Percentiles rank a stretch among this genome's conserved stretches.
Evolutionary conservation across 352 stramenopile species (phyloP).

Genomic region (Globisporangium radiosum): DNA sequence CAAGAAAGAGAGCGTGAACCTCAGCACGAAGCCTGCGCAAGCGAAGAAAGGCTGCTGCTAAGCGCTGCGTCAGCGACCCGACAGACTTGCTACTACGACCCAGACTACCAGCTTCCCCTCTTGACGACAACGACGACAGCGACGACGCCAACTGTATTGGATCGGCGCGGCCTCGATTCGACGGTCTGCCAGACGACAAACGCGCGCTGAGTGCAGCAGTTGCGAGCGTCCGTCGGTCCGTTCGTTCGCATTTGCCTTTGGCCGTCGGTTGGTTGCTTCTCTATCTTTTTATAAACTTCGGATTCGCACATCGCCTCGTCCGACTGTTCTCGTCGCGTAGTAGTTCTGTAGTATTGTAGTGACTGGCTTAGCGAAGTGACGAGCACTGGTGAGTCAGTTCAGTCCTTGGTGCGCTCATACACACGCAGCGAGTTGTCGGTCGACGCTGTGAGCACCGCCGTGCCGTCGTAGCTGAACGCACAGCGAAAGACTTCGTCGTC

Average conservation of each 20-base stretch:
- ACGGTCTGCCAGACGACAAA: neutral
- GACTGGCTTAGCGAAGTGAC: no score
- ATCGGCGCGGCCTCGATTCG: neutral
- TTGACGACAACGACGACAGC: neutral
- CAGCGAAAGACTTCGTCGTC: constrained; percentile 61
- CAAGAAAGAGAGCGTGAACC: constrained; percentile 83
- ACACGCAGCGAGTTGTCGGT: constrained; percentile 71
- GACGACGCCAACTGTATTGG: neutral
- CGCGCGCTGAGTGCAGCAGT: neutral
- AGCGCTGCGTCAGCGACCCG: neutral
- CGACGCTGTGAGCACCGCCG: constrained; percentile 33
- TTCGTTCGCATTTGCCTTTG: neutral
- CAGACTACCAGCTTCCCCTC: neutral
- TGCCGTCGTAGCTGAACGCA: constrained; percentile 60
- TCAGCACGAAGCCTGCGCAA: constrained; percentile 63
- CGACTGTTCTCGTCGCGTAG: no score
- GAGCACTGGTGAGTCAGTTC: neutral
- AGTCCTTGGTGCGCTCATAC: constrained; percentile 25
- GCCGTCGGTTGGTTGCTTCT: neutral
- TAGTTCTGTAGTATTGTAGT: no score
- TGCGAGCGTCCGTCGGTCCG: neutral
- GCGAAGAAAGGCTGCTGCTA: constrained; percentile 87
- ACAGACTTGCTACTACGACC: neutral
- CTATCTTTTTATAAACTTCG: constrained; percentile 1
- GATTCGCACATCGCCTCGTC: no score